Percentiles rank a stretch among this genome's conserved stretches.
Conservation (phyloP, 78 protist genomes). For the Dictyostelium intermedium region DNA sequence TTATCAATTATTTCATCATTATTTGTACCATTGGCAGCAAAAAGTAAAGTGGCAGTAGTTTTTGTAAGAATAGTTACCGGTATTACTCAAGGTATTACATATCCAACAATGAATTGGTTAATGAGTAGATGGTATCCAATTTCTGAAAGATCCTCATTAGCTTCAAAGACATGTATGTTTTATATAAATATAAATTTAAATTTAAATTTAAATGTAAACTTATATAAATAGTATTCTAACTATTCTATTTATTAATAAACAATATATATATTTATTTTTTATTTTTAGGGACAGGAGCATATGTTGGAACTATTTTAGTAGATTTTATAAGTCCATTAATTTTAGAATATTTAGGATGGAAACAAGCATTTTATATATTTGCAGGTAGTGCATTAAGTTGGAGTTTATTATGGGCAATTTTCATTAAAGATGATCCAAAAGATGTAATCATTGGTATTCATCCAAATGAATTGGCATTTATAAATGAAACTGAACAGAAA, state of each 20-base stretch:
- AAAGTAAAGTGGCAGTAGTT: conserved; percentile 4
- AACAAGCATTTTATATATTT: conserved; percentile 22
- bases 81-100: conserved; percentile 29
- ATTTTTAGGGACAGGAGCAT: conserved; percentile 43
- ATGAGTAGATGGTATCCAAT: conserved; percentile 56
- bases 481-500: not conserved
- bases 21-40: conserved; percentile 31
- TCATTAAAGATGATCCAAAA: conserved; percentile 49
- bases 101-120: conserved; percentile 71
- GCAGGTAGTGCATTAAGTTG: conserved; percentile 12
- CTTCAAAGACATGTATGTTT: conserved; percentile 4
- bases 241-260: not conserved
- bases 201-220: no score
- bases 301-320: conserved; percentile 38
- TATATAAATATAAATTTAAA: conserved; percentile 1
- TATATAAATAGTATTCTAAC: no score
- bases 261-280: not conserved
- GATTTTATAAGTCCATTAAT: conserved; percentile 32
- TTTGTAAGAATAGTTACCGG: conserved; percentile 46
- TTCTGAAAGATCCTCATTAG: conserved; percentile 24
- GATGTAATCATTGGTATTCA: conserved; percentile 39
- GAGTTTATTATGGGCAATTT: conserved; percentile 24
- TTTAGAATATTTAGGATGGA: not conserved
- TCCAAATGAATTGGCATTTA: conserved; percentile 42
- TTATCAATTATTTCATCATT: not conserved